Evolutionary conservation across 805 yeast genomes (phyloP), one percentile per base, ranked within the genome.

Genomic region (Maudiozyma pseudohumilis): DNA sequence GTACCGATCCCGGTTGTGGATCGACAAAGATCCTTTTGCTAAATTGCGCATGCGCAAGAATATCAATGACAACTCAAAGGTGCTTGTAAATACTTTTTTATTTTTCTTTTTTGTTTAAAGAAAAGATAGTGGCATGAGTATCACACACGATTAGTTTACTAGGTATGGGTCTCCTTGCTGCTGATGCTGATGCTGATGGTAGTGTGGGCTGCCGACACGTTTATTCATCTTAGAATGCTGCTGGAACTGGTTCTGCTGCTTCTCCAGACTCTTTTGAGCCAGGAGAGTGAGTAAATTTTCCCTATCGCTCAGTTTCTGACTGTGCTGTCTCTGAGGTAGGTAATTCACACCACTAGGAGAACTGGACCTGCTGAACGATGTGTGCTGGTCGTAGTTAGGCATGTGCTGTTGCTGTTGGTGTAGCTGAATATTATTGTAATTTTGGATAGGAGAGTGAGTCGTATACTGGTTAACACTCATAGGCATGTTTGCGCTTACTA

Each of bases 261-360:
- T 45, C 27, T 50, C 50, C 21, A 48, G 32, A 32, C 42, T 47
- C 33, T 46, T 47, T 29, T 47, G 42, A 12, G 52, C 48, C 36
- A 50, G 36, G 21, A 45, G 11, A 1, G 49, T 40, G 30, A 48
- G 28, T 32, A 50, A 25, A 35, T 45, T 45, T 16, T 49, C 53
- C 33, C 43, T 44, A 32, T 47, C 36, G 39, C 18, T 38, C 6
- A 30, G n/a, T 19, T 29, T 32, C 29, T 37, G 36, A 29, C 26
- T 23, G 19, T 24, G 30, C 30, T 13, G 32, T 12, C 20, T 36
- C 31, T 31, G 34, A 13, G n/a, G 25, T 13, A 30, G n/a, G 20
- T 29, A 29, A 17, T 28, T 27, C 13, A 21, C 26, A 32, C 27
- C 32, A 40, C 2, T 29, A 31, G 40, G 40, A 25, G 27, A 26